Evolutionary conservation across 441 rosid genomes (phyloP).

Genomic region (Erodium trifolium): DNA sequence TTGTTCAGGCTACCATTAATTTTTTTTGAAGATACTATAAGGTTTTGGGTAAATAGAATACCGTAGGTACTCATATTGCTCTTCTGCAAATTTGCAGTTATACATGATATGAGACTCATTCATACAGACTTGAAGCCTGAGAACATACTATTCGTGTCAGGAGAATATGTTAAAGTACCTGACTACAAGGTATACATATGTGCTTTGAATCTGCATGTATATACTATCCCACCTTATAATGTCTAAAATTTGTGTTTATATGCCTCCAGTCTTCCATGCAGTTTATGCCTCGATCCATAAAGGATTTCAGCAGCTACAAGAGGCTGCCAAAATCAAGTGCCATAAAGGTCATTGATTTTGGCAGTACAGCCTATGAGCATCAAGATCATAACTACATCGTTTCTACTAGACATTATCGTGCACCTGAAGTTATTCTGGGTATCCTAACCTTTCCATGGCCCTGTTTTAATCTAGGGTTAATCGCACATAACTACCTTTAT

Average conservation of each 20-base stretch:
- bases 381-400: conserved; percentile 83
- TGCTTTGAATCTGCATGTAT: too few species aligned
- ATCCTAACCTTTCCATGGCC: background rate
- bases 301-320: too few species aligned
- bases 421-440: conserved; percentile 92
- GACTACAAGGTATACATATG: conserved; percentile 53
- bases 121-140: conserved; percentile 97
- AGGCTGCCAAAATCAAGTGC: conserved; percentile 22
- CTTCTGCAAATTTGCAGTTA: too few species aligned
- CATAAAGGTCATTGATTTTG: conserved; percentile 90
- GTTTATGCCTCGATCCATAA: conserved; percentile 32
- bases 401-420: conserved; percentile 90
- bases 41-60: too few species aligned
- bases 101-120: conserved; percentile 40
- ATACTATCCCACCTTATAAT: too few species aligned
- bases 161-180: conserved; percentile 80
- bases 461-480: too few species aligned
- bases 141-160: conserved; percentile 75
- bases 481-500: too few species aligned
- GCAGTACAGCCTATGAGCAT: conserved; percentile 82
- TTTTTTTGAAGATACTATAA: too few species aligned
- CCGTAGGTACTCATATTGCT: too few species aligned
- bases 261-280: conserved; percentile 16
- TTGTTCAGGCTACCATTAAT: too few species aligned
- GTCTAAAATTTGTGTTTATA: too few species aligned